Base-by-base conservation (phyloP, 2,329 filamentous ascomycete genomes). In the Arachnomyces sp. region DNA sequence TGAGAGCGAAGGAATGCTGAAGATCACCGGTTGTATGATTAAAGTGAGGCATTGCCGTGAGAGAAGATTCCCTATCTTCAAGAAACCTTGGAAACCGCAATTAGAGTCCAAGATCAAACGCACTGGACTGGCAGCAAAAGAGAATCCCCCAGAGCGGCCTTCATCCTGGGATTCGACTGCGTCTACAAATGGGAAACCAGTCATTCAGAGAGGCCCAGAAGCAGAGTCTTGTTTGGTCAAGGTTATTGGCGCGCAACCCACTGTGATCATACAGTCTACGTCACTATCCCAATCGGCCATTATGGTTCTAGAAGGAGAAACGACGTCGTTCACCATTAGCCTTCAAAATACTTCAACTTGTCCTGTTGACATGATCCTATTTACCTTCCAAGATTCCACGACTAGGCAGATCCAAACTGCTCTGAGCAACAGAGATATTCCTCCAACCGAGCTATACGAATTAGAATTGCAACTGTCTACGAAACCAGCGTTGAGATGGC, bases 291-390 rank as follows among this genome's bases (percentile, higher is more conserved):
- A 95, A 54, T 86, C 84, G 15, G 85, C 87, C 7, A 69, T 95
- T 28, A 95, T 95, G 88, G 75, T 98, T 8, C 71, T 98, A 4
- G 90, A 96, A 65, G 92, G 92, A 32, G 90, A 98, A 62, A 77
- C 75, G 15, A 82, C 80, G 51, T 69, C 71, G 1, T 93, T 96
- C 55, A 82, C 77, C 0, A 74, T 95, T 12, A 89, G 84, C 0
- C 67, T 96, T 11, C 77, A 84, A 49, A 98, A 98, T 49, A 69
- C 78, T 7, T 92, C 87, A 1, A 59, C 72, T 1, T 88, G 83
- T 2, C 72, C 86, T 1, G 86, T 86, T 1, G 86, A 95, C 55
- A 82, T 96, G 40, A 68, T 95, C 28, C 73, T 92, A 17, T 87
- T 95, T 44, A 89, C 86, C 0, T 94, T 94, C 58, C 82, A 88